phyloP scores from a whole-genome alignment of 345 rosid species.

The Salix purpurea region DNA sequence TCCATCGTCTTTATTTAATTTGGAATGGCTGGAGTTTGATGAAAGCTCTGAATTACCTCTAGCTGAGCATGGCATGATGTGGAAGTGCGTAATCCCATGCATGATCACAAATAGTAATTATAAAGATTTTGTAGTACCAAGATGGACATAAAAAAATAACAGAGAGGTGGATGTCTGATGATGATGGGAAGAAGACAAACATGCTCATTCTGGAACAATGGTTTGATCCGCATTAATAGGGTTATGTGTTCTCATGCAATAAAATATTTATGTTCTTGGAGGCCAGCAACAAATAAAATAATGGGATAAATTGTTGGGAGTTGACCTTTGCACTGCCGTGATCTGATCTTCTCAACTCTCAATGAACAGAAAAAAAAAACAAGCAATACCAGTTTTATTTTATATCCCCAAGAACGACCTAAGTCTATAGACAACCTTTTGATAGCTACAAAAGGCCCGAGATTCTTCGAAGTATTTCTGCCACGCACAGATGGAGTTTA shows the following conservation, averaged over 20 bases:
- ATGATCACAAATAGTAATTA: background rate
- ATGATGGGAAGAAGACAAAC: conserved; percentile 28
- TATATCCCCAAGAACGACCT: conserved; percentile 5
- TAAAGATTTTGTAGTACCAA: background rate
- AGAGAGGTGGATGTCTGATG: background rate
- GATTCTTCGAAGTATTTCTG: conserved; percentile 11
- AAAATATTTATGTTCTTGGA: conserved; percentile 2
- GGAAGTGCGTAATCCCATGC: background rate
- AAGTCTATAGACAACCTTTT: conserved; percentile 5
- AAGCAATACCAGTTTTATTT: conserved; percentile 3
- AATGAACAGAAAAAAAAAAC: conserved; percentile 14
- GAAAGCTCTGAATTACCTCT: background rate
- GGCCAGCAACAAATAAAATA: conserved; percentile 18
- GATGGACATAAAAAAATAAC: background rate
- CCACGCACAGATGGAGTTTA: background rate
- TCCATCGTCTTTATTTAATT: background rate
- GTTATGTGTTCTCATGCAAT: conserved; percentile 20
- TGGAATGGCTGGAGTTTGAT: background rate
- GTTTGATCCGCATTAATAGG: conserved; percentile 28
- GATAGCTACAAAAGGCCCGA: background rate
- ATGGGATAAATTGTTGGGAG: conserved; percentile 18
- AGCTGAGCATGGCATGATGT: background rate
- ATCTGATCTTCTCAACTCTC: conserved; percentile 20
- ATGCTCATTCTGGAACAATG: conserved; percentile 42
- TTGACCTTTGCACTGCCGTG: conserved; percentile 29